Evolutionary conservation across 108 stramenopile species (phyloP).

Genomic region (Skeletonema tropicum): DNA sequence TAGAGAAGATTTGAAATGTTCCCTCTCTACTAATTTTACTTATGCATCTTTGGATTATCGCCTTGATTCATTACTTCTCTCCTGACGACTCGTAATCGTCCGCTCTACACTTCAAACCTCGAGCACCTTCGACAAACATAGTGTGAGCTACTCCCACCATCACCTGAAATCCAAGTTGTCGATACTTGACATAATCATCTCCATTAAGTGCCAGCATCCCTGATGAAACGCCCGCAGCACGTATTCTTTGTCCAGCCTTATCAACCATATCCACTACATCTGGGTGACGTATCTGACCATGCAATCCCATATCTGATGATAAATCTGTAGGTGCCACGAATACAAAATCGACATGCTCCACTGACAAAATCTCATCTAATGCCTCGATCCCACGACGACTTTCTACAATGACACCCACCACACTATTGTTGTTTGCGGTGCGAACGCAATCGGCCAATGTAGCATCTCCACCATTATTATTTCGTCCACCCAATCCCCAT

Average conservation of each 20-base stretch:
- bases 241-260: constrained; percentile 26
- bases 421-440: constrained; percentile 15
- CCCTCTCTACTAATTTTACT: too few species aligned
- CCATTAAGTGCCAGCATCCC: constrained; percentile 37
- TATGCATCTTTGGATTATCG: too few species aligned
- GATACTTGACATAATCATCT: constrained; percentile 43
- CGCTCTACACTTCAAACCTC: constrained; percentile 16
- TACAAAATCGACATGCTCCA: constrained; percentile 44
- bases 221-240: constrained; percentile 17
- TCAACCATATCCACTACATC: constrained; percentile 36
- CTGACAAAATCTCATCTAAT: constrained; percentile 40
- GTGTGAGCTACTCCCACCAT: constrained; percentile 44
- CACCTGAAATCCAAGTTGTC: constrained; percentile 31
- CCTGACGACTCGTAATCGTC: constrained; percentile 1
- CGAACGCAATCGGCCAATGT: not conserved
- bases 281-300: constrained; percentile 53
- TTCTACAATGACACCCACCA: constrained; percentile 44
- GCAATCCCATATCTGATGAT: constrained; percentile 39
- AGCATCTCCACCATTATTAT: not conserved
- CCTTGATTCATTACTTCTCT: not conserved
- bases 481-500: constrained; percentile 42
- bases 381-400: constrained; percentile 40
- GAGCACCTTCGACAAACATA: constrained; percentile 43
- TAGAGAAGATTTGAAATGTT: too few species aligned
- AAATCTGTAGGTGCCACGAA: constrained; percentile 51